Evolutionary conservation across 31 red algal species (phyloP), one percentile per base, ranked within the genome.

Genomic region (Asparagopsis taxiformis): DNA sequence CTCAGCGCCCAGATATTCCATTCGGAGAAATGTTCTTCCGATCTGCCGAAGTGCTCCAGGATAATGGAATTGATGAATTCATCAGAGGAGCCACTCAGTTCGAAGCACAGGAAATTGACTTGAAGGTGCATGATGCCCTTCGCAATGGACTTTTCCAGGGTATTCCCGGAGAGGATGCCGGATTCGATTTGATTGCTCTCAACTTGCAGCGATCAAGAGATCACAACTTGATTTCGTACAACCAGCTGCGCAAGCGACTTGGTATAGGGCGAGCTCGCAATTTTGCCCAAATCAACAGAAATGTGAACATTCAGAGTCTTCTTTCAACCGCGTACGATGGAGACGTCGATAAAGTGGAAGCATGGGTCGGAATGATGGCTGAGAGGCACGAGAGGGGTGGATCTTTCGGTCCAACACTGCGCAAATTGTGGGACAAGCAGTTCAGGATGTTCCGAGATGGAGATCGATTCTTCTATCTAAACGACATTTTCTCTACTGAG

Each of bases 121-220:
- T 74, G 16, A 26, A 65, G 32, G 82, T 86, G 0, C 55, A 43
- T 34, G 82, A 86, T 51, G 58, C 60, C 8, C 50, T 86, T 29
- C 70, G 82, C 35, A 86, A 84, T 38, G 53, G 55, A n/a, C 58
- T 84, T 28, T 84, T 84, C 59, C 55, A 30, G 9, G 68, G 59
- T 46, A 62, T 84, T 20, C 20, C 36, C 32, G 77, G 66, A n/a
- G 82, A 86, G 31, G 60, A 62, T 8, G 64, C 43, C 20, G 55
- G 44, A 30, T 62, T 69, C 44, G 84, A 88, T 39, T 32, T 88
- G 21, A 50, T 88, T 23, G 70, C 84, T 20, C 53, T 71, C 6
- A 88, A 88, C 62, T 41, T 75, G 24, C 84, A 88, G 44, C 62
- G 84, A 15, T 64, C 64, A 39, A 72, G 84, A 20, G 84, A 88